A percentile compares a stretch with the other conserved stretches of the same genome.
Conservation (phyloP, 75 land plant genomes). For the Sequoia sempervirens region DNA sequence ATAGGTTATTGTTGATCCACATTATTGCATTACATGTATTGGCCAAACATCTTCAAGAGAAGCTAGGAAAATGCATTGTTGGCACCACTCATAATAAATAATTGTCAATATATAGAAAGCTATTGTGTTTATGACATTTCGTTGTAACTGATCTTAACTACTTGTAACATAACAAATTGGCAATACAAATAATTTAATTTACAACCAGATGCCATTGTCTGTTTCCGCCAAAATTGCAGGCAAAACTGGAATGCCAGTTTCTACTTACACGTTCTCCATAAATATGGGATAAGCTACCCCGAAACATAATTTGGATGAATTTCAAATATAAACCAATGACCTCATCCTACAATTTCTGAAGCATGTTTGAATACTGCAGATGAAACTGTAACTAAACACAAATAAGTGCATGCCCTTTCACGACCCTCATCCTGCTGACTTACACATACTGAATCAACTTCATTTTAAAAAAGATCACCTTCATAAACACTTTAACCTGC, state of each 20-base stretch:
- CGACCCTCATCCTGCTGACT: not conserved
- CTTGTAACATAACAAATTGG: not conserved
- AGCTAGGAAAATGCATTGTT: not conserved
- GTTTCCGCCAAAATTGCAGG: slow-evolving; percentile 7
- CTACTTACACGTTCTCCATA: not conserved
- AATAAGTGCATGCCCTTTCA: not conserved
- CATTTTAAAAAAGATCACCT: not conserved
- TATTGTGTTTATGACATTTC: not conserved
- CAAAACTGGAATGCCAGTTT: slow-evolving; percentile 4
- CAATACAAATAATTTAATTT: not conserved
- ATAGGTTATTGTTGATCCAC: not conserved
- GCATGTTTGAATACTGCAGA: not conserved
- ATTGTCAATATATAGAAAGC: not conserved
- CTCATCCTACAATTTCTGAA: not conserved
- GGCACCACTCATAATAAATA: not conserved
- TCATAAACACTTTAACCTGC: not conserved
- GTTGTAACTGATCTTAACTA: not conserved
- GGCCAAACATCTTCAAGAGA: not conserved
- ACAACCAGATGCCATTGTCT: not conserved
- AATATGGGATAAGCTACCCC: not conserved
- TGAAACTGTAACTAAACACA: not conserved
- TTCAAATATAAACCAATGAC: not conserved
- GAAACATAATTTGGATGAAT: not conserved
- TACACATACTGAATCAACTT: not conserved
- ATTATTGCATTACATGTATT: not conserved